phyloP scores from a whole-genome alignment of 345 rosid genomes.

The Syzygium oleosum region DNA sequence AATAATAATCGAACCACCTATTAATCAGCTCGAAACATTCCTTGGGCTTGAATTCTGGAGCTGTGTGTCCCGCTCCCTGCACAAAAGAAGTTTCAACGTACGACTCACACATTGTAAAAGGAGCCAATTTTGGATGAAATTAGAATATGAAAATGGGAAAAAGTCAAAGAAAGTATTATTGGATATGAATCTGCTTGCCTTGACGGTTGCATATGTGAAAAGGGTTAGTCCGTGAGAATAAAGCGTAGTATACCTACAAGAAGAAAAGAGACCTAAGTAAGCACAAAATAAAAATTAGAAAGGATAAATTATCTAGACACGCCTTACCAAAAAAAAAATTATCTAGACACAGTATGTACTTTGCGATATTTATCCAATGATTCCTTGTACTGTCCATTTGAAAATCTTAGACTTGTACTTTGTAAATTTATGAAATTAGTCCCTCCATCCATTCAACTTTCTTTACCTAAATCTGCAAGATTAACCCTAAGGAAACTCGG shows the following conservation, averaged over 20 bases:
- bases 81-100: background rate
- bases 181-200: background rate
- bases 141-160: background rate
- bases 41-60: background rate
- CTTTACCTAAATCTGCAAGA: too few species aligned
- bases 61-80: background rate
- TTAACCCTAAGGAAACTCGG: background rate
- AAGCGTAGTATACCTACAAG: background rate
- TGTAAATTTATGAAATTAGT: too few species aligned
- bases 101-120: background rate
- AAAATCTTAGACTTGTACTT: too few species aligned
- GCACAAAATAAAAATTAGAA: background rate
- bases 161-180: too few species aligned
- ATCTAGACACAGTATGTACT: background rate
- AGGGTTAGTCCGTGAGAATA: background rate
- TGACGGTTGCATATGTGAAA: background rate
- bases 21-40: background rate
- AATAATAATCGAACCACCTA: background rate
- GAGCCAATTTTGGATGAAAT: background rate
- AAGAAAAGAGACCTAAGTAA: background rate
- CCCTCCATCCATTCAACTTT: too few species aligned
- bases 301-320: background rate
- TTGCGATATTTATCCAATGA: too few species aligned
- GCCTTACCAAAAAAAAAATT: too few species aligned
- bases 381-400: too few species aligned